phyloP scores from a whole-genome alignment of 208 protist species.

The Leishmania tropica region DNA sequence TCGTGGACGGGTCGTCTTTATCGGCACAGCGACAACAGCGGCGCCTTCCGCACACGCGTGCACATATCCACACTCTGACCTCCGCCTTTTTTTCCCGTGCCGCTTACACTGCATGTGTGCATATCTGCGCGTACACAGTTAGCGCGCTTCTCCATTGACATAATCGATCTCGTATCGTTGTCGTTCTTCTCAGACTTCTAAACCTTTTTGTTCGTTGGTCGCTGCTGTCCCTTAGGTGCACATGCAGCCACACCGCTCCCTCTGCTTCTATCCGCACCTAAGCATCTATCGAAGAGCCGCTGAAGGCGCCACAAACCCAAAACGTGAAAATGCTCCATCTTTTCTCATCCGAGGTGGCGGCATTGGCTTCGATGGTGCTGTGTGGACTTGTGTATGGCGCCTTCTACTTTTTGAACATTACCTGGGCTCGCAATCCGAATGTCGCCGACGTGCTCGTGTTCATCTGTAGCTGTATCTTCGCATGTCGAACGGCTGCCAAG shows the following conservation, averaged over 20 bases:
- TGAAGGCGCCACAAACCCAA: background rate
- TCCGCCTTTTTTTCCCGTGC: background rate
- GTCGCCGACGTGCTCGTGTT: slow-evolving; percentile 35
- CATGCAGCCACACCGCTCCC: background rate
- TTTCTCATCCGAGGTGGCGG: slow-evolving; percentile 58
- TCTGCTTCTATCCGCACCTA: background rate
- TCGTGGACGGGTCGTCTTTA: background rate
- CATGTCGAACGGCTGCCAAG: slow-evolving; percentile 49
- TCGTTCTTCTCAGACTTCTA: background rate
- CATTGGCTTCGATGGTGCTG: slow-evolving; percentile 24
- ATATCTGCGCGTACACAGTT: background rate
- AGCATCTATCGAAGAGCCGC: background rate
- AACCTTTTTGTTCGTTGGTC: background rate
- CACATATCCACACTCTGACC: no score
- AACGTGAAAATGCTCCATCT: slow-evolving; percentile 58
- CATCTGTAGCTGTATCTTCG: slow-evolving; percentile 37
- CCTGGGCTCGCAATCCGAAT: slow-evolving; percentile 20
- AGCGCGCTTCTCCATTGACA: background rate
- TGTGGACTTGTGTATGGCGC: slow-evolving; percentile 18
- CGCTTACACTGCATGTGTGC: background rate
- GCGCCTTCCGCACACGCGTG: background rate
- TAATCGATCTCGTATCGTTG: background rate
- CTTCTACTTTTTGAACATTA: slow-evolving; percentile 21
- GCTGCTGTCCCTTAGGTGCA: background rate
- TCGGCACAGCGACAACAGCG: background rate